Base-by-base conservation (phyloP, 768 basidiomycete genomes). In the Kwoniella sp. region DNA sequence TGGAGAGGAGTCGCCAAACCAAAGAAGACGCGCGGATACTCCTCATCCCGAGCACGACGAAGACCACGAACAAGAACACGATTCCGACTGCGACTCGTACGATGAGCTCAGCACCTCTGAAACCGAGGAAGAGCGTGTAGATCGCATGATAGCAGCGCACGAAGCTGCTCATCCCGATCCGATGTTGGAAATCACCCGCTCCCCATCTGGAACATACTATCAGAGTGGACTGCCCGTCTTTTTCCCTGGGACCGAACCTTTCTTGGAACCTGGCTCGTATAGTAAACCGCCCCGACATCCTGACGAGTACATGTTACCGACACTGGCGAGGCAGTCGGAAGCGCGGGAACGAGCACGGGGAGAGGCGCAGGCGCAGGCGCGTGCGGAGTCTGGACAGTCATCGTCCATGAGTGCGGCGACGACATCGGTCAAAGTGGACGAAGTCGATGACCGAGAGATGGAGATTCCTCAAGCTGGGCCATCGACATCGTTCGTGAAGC, bases 381-480 rank as follows among this genome's bases (percentile, higher is more conserved):
- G 33, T 33, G 33, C 33, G 7, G 7, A 33, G 33, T 6, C 33
- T 13, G 40, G 17, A 19, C 40, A 44, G 40, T 44, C 40, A 19
- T 10, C 40, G 17, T 3, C 10, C 17, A 44, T 15, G 17, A 44
- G 3, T 44, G 3, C 40, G 8, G 10, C 40, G 40, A 10, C 40
- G 17, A 10, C 40, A 19, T 44, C 40, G 40, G 40, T 44, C 3
- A 19, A 44, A 19, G 40, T 44, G 17, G 8, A 10, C 17, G 4
- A 44, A 4, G 40, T 44, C 10, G 40, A 44, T 9, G 40, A 44
- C 8, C n/a, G n/a, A n/a, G 40, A 33, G 33, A 5, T 15, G 40
- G 40, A 19, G 17, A n/a, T 37, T 21, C 9, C 60, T 15, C 55
- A 71, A 56, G 63, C 67, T 22, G 65, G 53, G 19, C 65, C 67